A percentile compares a stretch with the other conserved stretches of the same genome.
Evolutionary conservation across 2,329 filamentous ascomycete species (phyloP).

Genomic region (Colletotrichum sp.): DNA sequence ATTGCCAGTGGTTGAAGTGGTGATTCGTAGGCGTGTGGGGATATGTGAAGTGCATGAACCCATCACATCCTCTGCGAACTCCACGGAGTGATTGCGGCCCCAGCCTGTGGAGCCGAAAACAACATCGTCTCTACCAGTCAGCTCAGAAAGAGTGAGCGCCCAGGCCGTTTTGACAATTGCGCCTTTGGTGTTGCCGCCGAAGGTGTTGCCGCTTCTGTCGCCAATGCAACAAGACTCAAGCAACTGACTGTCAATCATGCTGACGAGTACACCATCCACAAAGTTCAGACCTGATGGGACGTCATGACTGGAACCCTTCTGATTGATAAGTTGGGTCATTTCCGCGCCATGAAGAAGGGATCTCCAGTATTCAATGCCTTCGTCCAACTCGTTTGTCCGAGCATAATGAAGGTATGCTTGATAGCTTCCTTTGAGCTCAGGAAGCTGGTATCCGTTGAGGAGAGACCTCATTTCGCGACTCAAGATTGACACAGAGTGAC

Average conservation of each 20-base stretch:
- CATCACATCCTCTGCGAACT: slow-evolving; percentile 4
- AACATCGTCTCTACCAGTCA: not conserved
- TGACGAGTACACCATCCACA: not conserved
- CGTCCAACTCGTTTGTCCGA: slow-evolving; percentile 40
- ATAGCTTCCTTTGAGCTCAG: slow-evolving; percentile 31
- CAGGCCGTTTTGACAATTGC: not conserved
- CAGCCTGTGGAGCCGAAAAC: slow-evolving; percentile 1
- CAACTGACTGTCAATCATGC: not conserved
- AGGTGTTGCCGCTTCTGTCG: not conserved
- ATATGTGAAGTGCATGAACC: slow-evolving; percentile 9
- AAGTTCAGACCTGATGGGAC: not conserved
- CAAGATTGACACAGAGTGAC: slow-evolving; percentile 47
- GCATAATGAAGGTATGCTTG: slow-evolving; percentile 51
- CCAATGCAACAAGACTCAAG: not conserved
- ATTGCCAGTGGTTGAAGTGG: not conserved
- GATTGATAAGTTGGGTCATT: slow-evolving; percentile 41
- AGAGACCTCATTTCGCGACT: slow-evolving; percentile 52
- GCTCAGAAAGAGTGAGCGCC: not conserved
- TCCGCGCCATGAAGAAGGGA: slow-evolving; percentile 46
- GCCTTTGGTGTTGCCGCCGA: not conserved
- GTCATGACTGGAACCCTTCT: not conserved
- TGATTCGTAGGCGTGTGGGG: not conserved
- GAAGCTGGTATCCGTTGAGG: slow-evolving; percentile 36
- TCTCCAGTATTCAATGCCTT: slow-evolving; percentile 48
- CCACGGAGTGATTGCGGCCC: not conserved